Base-by-base conservation (phyloP, 805 yeast species). In the Lipomyces lipofer region DNA sequence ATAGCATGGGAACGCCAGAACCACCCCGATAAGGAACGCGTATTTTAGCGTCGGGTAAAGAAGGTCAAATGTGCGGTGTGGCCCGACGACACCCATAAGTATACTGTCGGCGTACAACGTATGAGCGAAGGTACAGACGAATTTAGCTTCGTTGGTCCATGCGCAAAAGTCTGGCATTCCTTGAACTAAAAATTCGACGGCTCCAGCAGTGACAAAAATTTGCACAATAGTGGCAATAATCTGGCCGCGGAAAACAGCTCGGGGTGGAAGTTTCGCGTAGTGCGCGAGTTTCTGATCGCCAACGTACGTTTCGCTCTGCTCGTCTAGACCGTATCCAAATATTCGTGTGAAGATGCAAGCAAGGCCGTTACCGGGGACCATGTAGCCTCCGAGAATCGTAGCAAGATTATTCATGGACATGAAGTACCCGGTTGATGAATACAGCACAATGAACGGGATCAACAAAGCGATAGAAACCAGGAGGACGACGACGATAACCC, bases 401-500 rank as follows among this genome's bases (percentile, higher is more conserved):
- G 76, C 74, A 53, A 82, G 69, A 22, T 48, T 47, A 21, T 52
- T 78, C 79, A 63, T 44, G n/a, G 47, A 39, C 54, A 83, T 78
- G 2, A 77, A 65, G 48, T 73, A 78, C 70, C 85, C 85, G 0
- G 90, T 82, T 29, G 80, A 77, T 1, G 88, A 84, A 24, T 77
- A 79, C 47, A 85, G 75, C 19, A 85, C 71, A 1, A 84, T 83
- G 21, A 82, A 73, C 5, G 90, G 91, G 43, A 85, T 71, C 47
- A 84, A 69, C 64, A 83, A 78, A 7, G 80, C 68, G 33, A 79
- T 66, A 46, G 83, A 79, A 58, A 85, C 74, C 12, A 74, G 71
- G 10, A 83, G 69, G 2, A 84, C 83, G 55, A 80, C 72, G 51
- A 84, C 76, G 66, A 84, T 70, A 1, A 83, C 85, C 85, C 85